Evolutionary conservation across 306 rosid species (phyloP), one percentile per base, ranked within the genome.

Genomic region (Vicia sativa): DNA sequence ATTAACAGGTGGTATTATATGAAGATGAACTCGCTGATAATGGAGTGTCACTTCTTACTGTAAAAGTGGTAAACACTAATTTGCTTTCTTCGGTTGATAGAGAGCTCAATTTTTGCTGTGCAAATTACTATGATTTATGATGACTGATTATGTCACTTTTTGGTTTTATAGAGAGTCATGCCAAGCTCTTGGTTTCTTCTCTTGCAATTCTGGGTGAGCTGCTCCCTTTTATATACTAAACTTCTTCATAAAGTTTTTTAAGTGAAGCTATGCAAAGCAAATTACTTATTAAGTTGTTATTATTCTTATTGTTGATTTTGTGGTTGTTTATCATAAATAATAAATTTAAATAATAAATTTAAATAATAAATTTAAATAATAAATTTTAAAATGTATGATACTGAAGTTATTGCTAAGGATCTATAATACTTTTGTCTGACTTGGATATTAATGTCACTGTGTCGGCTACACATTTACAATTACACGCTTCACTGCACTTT

Each of bases 11-110:
- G 64, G 86, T 93, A 67, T 79, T 93, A 72, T 93, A 86, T 70
- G 99, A 93, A 82, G 99, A 93, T 82, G 99, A 93, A 72, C 77
- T 93, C 38, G 99, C 99, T 60, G 99, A 93, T 75, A 90, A 79
- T 60, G 99, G 98, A 38, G 87, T 83, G 46, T 93, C 98, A 59
- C 97, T 93, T 81, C 79, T 93, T 72, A 93, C 97, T 42, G 91
- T 88, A 50, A 90, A 93, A 93, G 98, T 93, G 96, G 98, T 93
- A 86, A 83, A 43, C 13, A 15, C 50, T 63, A 18, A 42, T 76
- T 65, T 56, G 65, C 41, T 67, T 67, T 73, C 74, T 77, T 75
- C 45, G 21, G n/a, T 15, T 67, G 44, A 68, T n/a, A 38, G n/a
- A 48, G 53, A 25, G 14, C 26, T 46, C 16, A 1, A 37, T 62